Evolutionary conservation across 805 yeast species (phyloP).

Genomic region (Lipomyces sp.): DNA sequence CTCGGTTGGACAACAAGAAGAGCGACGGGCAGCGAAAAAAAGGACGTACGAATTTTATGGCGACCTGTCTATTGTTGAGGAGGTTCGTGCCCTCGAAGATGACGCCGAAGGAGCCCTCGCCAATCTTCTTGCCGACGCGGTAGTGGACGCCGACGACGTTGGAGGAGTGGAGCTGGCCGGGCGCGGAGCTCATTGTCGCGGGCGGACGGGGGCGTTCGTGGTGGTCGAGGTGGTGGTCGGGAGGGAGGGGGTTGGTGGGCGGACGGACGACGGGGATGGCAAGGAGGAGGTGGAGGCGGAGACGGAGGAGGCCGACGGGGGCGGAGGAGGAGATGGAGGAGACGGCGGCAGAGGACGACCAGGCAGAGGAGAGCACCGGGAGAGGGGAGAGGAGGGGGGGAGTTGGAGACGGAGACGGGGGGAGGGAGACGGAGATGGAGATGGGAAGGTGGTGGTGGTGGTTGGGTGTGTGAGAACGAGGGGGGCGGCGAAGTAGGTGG

Average conservation of each 20-base stretch:
- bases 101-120: slow-evolving; percentile 98
- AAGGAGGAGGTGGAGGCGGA: background rate
- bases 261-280: background rate
- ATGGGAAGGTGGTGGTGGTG: slow-evolving; percentile 3
- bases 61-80: slow-evolving; percentile 88
- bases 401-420: background rate
- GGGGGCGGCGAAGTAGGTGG: background rate
- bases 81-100: slow-evolving; percentile 93
- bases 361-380: background rate
- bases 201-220: slow-evolving; percentile 8
- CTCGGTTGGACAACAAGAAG: background rate
- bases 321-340: background rate
- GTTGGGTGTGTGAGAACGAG: background rate
- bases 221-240: background rate
- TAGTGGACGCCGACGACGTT: slow-evolving; percentile 91
- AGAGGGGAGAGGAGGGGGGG: background rate
- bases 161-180: slow-evolving; percentile 41
- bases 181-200: slow-evolving; percentile 24
- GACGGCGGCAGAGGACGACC: slow-evolving; percentile 1
- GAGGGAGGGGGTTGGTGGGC: background rate
- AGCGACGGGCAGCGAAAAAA: background rate
- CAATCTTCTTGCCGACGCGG: slow-evolving; percentile 94
- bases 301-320: background rate
- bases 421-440: background rate
- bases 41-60: slow-evolving; percentile 72